Evolutionary conservation across 2,329 filamentous ascomycete genomes (phyloP).

Genomic region (Calonectria pseudoreteaudii): DNA sequence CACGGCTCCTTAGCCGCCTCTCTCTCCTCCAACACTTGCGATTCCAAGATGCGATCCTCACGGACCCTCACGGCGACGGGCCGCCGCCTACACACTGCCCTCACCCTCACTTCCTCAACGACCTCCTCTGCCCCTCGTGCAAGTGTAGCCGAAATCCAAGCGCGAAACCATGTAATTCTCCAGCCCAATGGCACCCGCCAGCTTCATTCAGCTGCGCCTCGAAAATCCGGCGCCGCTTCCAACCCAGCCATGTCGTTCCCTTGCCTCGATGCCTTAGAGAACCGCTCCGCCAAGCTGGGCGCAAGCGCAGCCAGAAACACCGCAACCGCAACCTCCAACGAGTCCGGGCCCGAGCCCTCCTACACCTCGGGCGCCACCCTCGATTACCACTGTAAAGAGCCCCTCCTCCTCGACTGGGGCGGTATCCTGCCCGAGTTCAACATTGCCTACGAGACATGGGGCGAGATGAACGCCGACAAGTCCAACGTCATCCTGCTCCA

Average conservation of each 20-base stretch:
- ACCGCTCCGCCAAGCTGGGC: constrained; percentile 79
- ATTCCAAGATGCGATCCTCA: constrained; percentile 37
- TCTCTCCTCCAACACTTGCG: not conserved
- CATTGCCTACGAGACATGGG: constrained; percentile 95
- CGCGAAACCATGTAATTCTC: not conserved
- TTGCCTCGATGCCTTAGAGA: constrained; percentile 87
- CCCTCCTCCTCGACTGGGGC: constrained; percentile 92
- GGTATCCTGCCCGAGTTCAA: constrained; percentile 90
- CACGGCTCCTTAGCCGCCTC: not conserved
- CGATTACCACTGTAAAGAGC: constrained; percentile 77
- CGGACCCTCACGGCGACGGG: constrained; percentile 32
- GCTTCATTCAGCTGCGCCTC: constrained; percentile 35
- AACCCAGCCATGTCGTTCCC: constrained; percentile 92
- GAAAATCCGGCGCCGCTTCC: constrained; percentile 60
- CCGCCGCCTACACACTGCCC: constrained; percentile 32
- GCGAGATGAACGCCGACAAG: constrained; percentile 79
- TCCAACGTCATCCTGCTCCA: constrained; percentile 93
- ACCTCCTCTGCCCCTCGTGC: constrained; percentile 16
- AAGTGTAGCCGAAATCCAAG: constrained; percentile 5
- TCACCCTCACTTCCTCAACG: not conserved
- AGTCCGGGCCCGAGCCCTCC: constrained; percentile 86
- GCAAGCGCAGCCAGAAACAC: constrained; percentile 46
- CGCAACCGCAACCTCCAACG: not conserved
- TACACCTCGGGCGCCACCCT: constrained; percentile 92
- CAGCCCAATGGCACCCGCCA: constrained; percentile 29